phyloP scores from a whole-genome alignment of 176 grass and related monocot species.

The Phragmites australis region DNA sequence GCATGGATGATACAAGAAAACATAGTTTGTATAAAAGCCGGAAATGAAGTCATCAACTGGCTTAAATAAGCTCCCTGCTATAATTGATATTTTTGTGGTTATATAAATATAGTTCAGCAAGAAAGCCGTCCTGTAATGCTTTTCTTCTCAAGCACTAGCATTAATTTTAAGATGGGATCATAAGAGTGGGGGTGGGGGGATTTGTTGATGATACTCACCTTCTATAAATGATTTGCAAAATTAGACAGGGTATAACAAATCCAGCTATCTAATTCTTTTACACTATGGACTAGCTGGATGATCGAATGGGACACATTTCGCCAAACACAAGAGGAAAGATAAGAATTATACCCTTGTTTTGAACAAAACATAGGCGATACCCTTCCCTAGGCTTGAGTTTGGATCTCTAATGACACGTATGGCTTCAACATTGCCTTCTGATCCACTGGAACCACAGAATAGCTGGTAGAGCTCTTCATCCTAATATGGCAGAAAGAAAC shows the following conservation, averaged over 20 bases:
- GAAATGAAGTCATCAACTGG: background rate
- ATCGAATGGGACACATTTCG: background rate
- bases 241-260: background rate
- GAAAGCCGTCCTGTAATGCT: background rate
- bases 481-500: slow-evolving; percentile 45
- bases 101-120: slow-evolving; percentile 22
- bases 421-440: slow-evolving; percentile 73
- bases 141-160: background rate
- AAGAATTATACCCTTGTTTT: slow-evolving; percentile 82
- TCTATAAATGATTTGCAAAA: background rate
- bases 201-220: background rate
- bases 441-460: slow-evolving; percentile 63
- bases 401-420: slow-evolving; percentile 88
- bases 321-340: slow-evolving; percentile 2
- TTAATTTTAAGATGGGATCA: background rate
- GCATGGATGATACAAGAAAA: slow-evolving; percentile 9
- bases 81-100: background rate
- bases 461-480: slow-evolving; percentile 94
- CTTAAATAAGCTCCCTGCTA: background rate
- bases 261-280: background rate
- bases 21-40: background rate
- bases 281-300: background rate
- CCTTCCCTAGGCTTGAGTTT: slow-evolving; percentile 79
- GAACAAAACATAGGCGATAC: slow-evolving; percentile 90
- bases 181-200: background rate